These are phyloP conservation scores for Mycena maculata DNA, from an alignment of 768 basidiomycete genomes.

Conservation along the genomic window DNA sequence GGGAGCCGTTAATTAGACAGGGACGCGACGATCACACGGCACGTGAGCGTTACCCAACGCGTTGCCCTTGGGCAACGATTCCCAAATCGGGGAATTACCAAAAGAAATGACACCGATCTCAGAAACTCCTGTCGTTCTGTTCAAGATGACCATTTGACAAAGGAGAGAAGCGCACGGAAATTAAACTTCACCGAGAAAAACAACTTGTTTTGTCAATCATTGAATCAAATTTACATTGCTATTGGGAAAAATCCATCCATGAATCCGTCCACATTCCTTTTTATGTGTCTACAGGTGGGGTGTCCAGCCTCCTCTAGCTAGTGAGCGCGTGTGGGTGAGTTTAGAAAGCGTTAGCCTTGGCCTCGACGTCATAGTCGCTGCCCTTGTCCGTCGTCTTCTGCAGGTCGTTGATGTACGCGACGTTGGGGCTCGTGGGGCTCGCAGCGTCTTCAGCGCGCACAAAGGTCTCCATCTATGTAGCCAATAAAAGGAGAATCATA, in stretches of 20 bases:
- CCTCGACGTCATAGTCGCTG: conserved; percentile 47
- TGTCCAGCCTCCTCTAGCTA: conserved; percentile 9
- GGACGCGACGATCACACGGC: too few species aligned
- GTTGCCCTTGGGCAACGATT: too few species aligned
- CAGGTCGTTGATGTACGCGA: conserved; percentile 35
- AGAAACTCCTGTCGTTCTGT: conserved; percentile 9
- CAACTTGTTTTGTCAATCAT: too few species aligned
- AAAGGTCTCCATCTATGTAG: conserved; percentile 65
- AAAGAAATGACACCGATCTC: conserved; percentile 10
- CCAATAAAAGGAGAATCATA: not conserved
- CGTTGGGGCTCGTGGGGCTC: conserved; percentile 29
- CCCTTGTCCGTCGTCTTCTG: conserved; percentile 39
- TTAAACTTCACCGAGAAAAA: too few species aligned
- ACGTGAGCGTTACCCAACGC: not conserved
- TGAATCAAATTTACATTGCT: not conserved
- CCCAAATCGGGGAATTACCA: too few species aligned
- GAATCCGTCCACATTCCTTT: not conserved
- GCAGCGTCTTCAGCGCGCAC: conserved; percentile 50
- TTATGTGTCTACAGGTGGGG: conserved; percentile 11
- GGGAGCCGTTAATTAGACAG: too few species aligned
- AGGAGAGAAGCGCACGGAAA: not conserved
- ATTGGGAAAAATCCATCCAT: not conserved
- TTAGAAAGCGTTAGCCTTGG: conserved; percentile 38
- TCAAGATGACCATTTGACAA: conserved; percentile 7
- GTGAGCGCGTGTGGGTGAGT: not conserved